phyloP scores from a whole-genome alignment of 83 land plant genomes.

The Thuja plicata region DNA sequence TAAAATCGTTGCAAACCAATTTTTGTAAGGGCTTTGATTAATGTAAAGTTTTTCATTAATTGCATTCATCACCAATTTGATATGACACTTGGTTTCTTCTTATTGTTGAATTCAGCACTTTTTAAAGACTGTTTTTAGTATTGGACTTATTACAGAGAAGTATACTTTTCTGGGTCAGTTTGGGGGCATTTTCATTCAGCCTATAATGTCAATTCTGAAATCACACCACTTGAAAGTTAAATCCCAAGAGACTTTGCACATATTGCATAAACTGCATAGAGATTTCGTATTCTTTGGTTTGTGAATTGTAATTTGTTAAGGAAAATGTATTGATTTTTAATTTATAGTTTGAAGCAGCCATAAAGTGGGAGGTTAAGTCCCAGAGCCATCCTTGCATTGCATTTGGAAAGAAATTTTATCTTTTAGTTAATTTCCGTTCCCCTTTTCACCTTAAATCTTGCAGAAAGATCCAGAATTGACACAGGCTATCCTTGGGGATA shows the following conservation, averaged over 20 bases:
- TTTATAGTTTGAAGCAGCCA: neutral
- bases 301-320: neutral
- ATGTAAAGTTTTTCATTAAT: neutral
- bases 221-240: neutral
- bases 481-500: constrained; percentile 55
- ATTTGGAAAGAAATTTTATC: neutral
- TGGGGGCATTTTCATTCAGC: neutral
- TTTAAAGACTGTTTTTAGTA: neutral
- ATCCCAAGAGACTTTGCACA: neutral
- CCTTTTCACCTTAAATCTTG: neutral
- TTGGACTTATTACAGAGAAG: neutral
- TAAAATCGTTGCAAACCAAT: neutral
- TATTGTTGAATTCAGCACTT: neutral
- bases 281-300: neutral
- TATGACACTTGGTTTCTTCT: neutral
- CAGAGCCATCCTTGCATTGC: neutral
- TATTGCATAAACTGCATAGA: neutral
- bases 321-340: neutral
- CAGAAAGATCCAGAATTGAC: constrained; percentile 64
- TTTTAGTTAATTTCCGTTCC: neutral
- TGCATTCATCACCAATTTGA: neutral
- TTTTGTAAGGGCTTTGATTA: neutral
- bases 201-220: neutral
- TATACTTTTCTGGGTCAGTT: neutral
- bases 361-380: neutral